Base-by-base conservation (phyloP, 179 eudicot species). In the Sideroxylon spinosum region DNA sequence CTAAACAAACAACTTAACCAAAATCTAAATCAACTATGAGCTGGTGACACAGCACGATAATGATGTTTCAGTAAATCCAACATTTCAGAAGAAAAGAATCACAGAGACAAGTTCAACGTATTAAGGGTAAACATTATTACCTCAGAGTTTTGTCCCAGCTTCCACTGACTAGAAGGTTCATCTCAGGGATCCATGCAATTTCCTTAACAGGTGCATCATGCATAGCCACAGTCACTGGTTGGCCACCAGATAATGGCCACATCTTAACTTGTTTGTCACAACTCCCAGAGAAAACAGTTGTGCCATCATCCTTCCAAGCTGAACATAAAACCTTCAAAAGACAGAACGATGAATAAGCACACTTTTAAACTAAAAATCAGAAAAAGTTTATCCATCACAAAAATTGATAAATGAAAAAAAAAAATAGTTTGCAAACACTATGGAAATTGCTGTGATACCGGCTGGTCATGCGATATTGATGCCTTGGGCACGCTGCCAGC, bases 211-310 rank as follows among this genome's bases (percentile, higher is more conserved):
- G 97, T 68, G 92, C 95, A 84, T 95, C 98, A 79, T 95, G 98
- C 93, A 86, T 86, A 68, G 92, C 98, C 69, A 95, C 97, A 23
- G 91, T 89, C 23, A 90, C 87, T 0, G 98, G 85, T 81, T 89
- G 98, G 64, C 86, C 90, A 82, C 90, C 95, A 74, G 93, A 85
- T 64, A 95, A 84, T 19, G 89, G 93, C 98, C 98, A 95, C 98
- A 95, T 95, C 83, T 95, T 95, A 17, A 89, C 98, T 81, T 93
- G 98, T 79, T 95, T 95, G 83, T 95, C 98, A 80, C 98, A 93
- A 66, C 98, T 98, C 63, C 98, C 98, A 55, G 98, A 89, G 79
- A 95, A 95, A 61, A 95, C 98, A 32, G 98, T 87, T 52, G 92
- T 89, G 29, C 98, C 98, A 62, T 95, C 98, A 80, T 95, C 98